These are phyloP conservation scores for Claviceps citrina DNA, from an alignment of 2,329 filamentous ascomycete species.

Conservation along the genomic window DNA sequence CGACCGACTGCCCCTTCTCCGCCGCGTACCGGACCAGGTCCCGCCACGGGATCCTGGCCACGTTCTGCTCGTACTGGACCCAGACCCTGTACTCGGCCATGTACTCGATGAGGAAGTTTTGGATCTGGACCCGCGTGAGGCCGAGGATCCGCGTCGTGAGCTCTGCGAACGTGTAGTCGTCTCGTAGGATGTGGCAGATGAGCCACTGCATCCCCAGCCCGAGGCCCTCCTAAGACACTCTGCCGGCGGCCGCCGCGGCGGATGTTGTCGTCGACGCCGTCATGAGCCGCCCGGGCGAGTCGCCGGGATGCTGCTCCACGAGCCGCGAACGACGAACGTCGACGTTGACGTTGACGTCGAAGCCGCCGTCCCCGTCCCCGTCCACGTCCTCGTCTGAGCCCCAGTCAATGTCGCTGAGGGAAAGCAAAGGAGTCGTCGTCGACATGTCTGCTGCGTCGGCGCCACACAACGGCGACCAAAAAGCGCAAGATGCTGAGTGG, in stretches of 20 bases:
- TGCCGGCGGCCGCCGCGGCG: not conserved
- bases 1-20: slow-evolving; percentile 4
- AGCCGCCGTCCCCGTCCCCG: not conserved
- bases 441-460: not conserved
- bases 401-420: slow-evolving; percentile 8
- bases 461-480: not conserved
- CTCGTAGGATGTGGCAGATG: slow-evolving; percentile 12
- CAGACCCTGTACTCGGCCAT: slow-evolving; percentile 9
- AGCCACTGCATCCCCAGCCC: slow-evolving; percentile 13
- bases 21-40: slow-evolving; percentile 6
- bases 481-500: not conserved
- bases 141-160: slow-evolving; percentile 8
- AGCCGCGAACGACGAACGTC: not conserved
- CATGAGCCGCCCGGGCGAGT: not conserved
- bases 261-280: not conserved
- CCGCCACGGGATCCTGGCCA: slow-evolving; percentile 7
- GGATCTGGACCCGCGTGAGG: slow-evolving; percentile 10
- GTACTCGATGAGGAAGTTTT: slow-evolving; percentile 12
- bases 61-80: slow-evolving; percentile 8
- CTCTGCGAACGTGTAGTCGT: slow-evolving; percentile 10
- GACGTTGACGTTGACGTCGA: not conserved
- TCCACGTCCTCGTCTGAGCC: slow-evolving; percentile 1
- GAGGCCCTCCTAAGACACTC: slow-evolving; percentile 12
- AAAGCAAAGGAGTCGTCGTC: not conserved
- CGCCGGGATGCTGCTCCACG: not conserved